Conservation (phyloP, 1,284 basidiomycete species). For the Cerrena zonata region DNA sequence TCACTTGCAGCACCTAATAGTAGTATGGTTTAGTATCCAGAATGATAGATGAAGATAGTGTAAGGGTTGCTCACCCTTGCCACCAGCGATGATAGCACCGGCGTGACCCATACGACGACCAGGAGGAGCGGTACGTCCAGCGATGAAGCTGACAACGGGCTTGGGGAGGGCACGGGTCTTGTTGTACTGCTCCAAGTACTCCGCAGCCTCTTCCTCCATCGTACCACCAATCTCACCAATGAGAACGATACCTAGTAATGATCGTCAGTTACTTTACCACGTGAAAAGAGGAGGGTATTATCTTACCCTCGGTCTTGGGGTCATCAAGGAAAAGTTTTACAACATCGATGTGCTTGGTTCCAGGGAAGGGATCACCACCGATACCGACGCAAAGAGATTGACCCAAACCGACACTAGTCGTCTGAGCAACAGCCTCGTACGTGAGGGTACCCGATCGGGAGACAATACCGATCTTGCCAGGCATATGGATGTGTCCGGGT, state of each 20-base stretch:
- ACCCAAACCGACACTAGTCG: constrained; percentile 91
- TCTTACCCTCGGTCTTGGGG: constrained; percentile 78
- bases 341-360: constrained; percentile 92
- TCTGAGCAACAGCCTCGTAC: constrained; percentile 90
- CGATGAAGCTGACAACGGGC: constrained; percentile 97
- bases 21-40: background rate
- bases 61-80: constrained; percentile 64
- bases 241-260: constrained; percentile 76
- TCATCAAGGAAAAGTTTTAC: constrained; percentile 96
- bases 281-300: background rate
- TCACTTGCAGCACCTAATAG: constrained; percentile 78
- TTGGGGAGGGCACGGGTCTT: constrained; percentile 83
- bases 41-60: background rate
- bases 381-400: constrained; percentile 97
- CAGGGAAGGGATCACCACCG: constrained; percentile 98
- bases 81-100: constrained; percentile 95
- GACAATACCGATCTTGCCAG: constrained; percentile 94
- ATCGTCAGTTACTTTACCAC: background rate
- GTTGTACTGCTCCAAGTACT: constrained; percentile 91
- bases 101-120: constrained; percentile 98
- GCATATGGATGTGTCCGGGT: constrained; percentile 94
- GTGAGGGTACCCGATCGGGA: constrained; percentile 93
- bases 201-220: constrained; percentile 99
- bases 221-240: constrained; percentile 99
- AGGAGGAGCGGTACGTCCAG: constrained; percentile 94